Evolutionary conservation across 2,329 filamentous ascomycete species (phyloP), one percentile per base, ranked within the genome.

Genomic region (Microsporum canis): DNA sequence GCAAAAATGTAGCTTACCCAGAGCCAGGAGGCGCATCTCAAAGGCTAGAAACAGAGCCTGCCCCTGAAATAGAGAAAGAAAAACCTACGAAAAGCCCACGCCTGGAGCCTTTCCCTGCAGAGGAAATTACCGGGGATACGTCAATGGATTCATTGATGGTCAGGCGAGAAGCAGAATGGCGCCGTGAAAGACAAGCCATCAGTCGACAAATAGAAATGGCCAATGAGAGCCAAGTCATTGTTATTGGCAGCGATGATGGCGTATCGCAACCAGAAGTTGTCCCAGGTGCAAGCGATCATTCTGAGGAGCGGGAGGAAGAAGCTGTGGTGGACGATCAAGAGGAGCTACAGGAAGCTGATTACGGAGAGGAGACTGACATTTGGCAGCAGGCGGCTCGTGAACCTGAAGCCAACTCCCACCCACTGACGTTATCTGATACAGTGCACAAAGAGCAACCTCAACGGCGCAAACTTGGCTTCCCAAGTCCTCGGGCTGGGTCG

Each of bases 371-470:
- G 60, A 61, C 14, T 55, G 58, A 41, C 38, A 78, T 79, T 33
- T 79, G 77, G 77, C 76, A 79, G 63, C 72, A 75, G 64, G 74
- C 77, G 65, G 73, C 75, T 45, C 68, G 69, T n/a, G 38, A 43
- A 4, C 27, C 31, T 14, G 29, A 55, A 34, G 14, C 34, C 29
- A n/a, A 39, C 34, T 5, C 45, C 10, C 5, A 56, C 12, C 38
- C 49, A n/a, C 34, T 27, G 23, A 56, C 58, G 27, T 34, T 41
- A 29, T 57, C 55, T 27, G 29, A 57, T 17, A 53, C 27, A 12
- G 49, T 27, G 5, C 57, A 49, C 39, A 31, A 59, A 31, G 38
- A 39, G n/a, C 8, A 14, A 39, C 55, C 72, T 47, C 23, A 53
- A 31, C 49, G 12, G 8, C 49, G 49, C 49, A 53, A 7, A n/a